Evolutionary conservation across 495 filamentous ascomycete species (phyloP), one percentile per base, ranked within the genome.

Genomic region (Trichocladium uniseriatum): DNA sequence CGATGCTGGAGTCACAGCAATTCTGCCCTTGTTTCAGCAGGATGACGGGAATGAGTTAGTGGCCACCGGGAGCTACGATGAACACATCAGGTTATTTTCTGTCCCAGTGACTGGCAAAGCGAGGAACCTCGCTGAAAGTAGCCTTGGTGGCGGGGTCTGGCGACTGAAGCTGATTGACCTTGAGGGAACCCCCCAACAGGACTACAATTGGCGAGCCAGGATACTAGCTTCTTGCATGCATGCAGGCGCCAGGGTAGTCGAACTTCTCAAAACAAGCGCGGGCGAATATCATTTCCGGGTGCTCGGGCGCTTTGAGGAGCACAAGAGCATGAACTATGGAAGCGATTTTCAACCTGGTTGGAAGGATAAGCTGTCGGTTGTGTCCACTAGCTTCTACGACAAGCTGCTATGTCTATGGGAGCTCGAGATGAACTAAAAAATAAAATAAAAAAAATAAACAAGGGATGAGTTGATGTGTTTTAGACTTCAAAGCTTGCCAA

Each of bases 251-350:
- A 75, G 81, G 49, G 60, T 97, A 20, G 67, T 98, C 24, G 52
- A 61, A n/a, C 38, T 57, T 9, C 38, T 55, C 10, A 56, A 60
- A 36, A 57, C 38, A 15, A 21, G 54, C 1, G 51, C 64, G 16
- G 69, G 64, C 0, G 54, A 67, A n/a, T 89, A 82, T 75, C 59
- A 59, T 14, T 83, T 89, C 55, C 68, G 76, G 41, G 73, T 91
- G 14, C 52, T 94, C 35, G 83, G 78, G 2, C 76, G 76, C 54
- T 92, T 92, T 58, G 86, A 85, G 48, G 87, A 89, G 63, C 88
- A 96, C 67, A 71, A 87, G 69, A 95, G 89, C 62, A 94, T 97
- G 91, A 92, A 91, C 58, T 98, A 98, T 65, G 91, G 83, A 13
- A 85, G 86, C 52, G 88, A 89, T 69, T 77, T 84, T 22, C 79